A percentile compares a stretch with the other conserved stretches of the same genome.
Evolutionary conservation across 2,329 filamentous ascomycete species (phyloP).

Genomic region (Pseudocercospora cruenta): DNA sequence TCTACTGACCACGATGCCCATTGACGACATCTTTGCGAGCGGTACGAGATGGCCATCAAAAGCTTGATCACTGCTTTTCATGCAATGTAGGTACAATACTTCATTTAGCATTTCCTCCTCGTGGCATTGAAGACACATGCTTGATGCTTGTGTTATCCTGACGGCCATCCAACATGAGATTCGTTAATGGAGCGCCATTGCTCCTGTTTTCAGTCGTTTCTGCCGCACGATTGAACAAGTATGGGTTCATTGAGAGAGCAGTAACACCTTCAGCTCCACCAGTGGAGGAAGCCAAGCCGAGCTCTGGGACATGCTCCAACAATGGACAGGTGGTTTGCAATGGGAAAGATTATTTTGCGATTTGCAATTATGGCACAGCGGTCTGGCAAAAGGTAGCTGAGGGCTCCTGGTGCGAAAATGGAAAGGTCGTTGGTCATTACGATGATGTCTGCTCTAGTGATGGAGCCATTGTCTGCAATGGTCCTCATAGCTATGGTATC

Average conservation of each 20-base stretch:
- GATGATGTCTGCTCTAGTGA: background rate
- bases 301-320: background rate
- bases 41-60: background rate
- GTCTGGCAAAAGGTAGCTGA: slow-evolving; percentile 45
- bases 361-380: slow-evolving; percentile 48
- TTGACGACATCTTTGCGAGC: background rate
- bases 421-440: slow-evolving; percentile 17
- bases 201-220: background rate
- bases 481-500: slow-evolving; percentile 44
- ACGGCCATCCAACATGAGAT: background rate
- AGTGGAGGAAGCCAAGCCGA: background rate
- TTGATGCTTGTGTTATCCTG: background rate
- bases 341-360: slow-evolving; percentile 44
- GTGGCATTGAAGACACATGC: background rate
- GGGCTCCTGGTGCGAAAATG: slow-evolving; percentile 44
- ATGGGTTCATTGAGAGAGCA: background rate
- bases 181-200: background rate
- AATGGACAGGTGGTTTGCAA: slow-evolving; percentile 41
- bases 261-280: background rate
- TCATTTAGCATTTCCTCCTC: background rate
- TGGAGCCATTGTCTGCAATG: slow-evolving; percentile 42
- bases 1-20: background rate
- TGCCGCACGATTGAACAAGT: background rate
- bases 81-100: background rate
- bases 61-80: background rate